Evolutionary conservation across 192 early-diverging fungal genomes (phyloP).

Genomic region (Entomortierella lignicola): DNA sequence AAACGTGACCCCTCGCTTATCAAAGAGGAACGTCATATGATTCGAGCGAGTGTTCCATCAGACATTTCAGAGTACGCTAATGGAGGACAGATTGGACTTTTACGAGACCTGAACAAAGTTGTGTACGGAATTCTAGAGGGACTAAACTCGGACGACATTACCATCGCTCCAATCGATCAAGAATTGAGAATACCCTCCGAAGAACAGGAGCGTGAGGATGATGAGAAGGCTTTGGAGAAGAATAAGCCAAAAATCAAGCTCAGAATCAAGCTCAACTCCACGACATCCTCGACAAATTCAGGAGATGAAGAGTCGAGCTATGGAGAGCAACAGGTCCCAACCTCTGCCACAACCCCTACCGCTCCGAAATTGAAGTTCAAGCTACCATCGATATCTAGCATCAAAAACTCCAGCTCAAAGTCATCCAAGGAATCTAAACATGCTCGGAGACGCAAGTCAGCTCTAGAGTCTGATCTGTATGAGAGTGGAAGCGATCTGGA

Average conservation of each 20-base stretch:
- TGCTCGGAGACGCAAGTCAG: neutral
- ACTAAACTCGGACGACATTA: neutral
- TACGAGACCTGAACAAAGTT: constrained; percentile 14
- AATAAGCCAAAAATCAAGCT: constrained; percentile 33
- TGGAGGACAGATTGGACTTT: constrained; percentile 8
- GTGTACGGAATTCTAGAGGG: constrained; percentile 5
- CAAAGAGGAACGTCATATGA: constrained; percentile 44
- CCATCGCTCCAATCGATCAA: neutral
- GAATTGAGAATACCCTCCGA: constrained; percentile 1
- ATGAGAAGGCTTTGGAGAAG: constrained; percentile 3
- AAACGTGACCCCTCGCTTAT: constrained; percentile 4
- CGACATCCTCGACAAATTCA: constrained; percentile 11
- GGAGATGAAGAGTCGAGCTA: constrained; percentile 25
- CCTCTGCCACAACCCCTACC: constrained; percentile 9
- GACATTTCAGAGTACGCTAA: neutral
- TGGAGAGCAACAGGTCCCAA: constrained; percentile 20
- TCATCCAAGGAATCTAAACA: constrained; percentile 10
- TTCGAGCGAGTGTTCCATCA: constrained; percentile 28
- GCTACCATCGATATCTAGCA: neutral
- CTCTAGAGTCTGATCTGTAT: neutral
- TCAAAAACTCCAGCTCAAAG: neutral
- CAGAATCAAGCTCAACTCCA: constrained; percentile 34
- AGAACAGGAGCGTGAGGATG: constrained; percentile 7
- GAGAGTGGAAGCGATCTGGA: constrained; percentile 13
- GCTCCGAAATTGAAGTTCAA: constrained; percentile 36